phyloP scores from a whole-genome alignment of 2,329 filamentous ascomycete genomes.

The Trichothecium roseum region DNA sequence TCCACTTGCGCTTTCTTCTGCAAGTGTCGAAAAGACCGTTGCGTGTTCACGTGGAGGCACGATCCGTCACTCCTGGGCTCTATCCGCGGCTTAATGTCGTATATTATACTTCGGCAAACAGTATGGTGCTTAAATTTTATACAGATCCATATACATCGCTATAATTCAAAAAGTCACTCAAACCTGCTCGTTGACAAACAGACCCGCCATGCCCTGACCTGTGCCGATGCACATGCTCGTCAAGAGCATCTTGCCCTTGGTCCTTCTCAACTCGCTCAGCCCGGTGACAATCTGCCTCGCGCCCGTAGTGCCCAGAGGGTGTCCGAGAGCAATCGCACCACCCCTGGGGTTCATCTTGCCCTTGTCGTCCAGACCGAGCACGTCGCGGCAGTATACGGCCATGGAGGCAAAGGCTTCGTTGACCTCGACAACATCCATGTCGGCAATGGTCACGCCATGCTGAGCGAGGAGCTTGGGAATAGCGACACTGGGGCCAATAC shows the following conservation, averaged over 20 bases:
- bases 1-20: too few relatives aligned
- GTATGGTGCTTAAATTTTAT: too few relatives aligned
- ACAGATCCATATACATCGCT: too few relatives aligned
- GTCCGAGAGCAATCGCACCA: slow-evolving; percentile 73
- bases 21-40: too few relatives aligned
- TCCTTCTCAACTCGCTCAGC: slow-evolving; percentile 70
- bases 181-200: slow-evolving; percentile 50
- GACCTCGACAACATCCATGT: slow-evolving; percentile 84
- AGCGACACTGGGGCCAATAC: slow-evolving; percentile 68
- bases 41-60: too few relatives aligned
- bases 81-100: too few relatives aligned
- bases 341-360: slow-evolving; percentile 73
- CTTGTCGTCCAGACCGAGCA: slow-evolving; percentile 59
- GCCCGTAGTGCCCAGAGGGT: slow-evolving; percentile 72
- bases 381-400: slow-evolving; percentile 85
- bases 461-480: slow-evolving; percentile 77
- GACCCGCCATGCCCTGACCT: slow-evolving; percentile 57
- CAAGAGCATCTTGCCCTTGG: slow-evolving; percentile 82
- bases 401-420: slow-evolving; percentile 98
- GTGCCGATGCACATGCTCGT: slow-evolving; percentile 83
- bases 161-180: not conserved
- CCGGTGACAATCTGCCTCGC: slow-evolving; percentile 80
- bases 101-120: too few relatives aligned
- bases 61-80: too few relatives aligned
- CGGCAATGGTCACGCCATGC: slow-evolving; percentile 66